Conservation (phyloP, 1,284 basidiomycete species). For the Irpex lacteus region DNA sequence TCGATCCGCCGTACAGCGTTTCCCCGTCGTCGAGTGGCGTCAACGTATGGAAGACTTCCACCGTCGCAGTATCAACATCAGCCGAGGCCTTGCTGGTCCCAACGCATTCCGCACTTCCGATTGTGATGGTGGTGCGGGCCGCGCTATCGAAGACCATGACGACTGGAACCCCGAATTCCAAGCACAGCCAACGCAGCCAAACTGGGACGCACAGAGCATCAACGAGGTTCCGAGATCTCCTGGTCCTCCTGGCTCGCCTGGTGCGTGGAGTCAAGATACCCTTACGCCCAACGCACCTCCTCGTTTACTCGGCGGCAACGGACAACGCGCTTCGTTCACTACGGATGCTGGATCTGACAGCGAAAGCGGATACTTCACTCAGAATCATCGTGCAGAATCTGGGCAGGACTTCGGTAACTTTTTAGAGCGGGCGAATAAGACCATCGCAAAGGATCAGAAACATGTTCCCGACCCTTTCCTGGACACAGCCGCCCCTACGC, state of each 20-base stretch:
- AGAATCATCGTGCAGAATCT: conserved; percentile 30
- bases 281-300: conserved; percentile 42
- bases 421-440: conserved; percentile 79
- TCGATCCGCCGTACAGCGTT: conserved; percentile 88
- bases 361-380: conserved; percentile 58
- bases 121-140: conserved; percentile 51
- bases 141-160: conserved; percentile 43
- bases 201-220: conserved; percentile 50
- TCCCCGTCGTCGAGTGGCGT: conserved; percentile 96
- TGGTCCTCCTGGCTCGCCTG: conserved; percentile 44
- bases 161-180: conserved; percentile 57
- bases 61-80: conserved; percentile 73
- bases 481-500: conserved; percentile 54
- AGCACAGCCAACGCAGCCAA: conserved; percentile 47
- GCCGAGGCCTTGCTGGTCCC: conserved; percentile 63
- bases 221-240: conserved; percentile 29
- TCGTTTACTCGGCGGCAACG: conserved; percentile 29
- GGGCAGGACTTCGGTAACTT: conserved; percentile 69
- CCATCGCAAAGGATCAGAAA: conserved; percentile 75
- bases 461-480: conserved; percentile 83
- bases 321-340: conserved; percentile 45
- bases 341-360: conserved; percentile 46
- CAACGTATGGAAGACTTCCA: conserved; percentile 95
- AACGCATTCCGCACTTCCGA: conserved; percentile 80
- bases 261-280: conserved; percentile 57